Base-by-base conservation (phyloP, 202 grass and related monocot genomes). In the Schoenoplectus triqueter region DNA sequence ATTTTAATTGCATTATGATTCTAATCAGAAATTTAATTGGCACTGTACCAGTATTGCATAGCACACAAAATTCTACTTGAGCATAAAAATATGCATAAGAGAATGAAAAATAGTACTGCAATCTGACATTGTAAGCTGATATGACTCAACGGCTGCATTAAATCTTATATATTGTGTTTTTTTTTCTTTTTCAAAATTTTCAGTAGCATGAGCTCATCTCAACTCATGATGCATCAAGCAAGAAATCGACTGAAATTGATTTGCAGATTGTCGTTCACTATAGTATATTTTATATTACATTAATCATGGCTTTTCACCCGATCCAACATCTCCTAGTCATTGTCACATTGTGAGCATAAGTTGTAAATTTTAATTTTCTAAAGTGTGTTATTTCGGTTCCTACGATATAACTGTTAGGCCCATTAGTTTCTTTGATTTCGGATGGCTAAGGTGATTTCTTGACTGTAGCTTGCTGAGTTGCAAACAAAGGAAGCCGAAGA, bases 281-380 rank as follows among this genome's bases (percentile, higher is more conserved):
- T 84, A 91, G 95, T 3, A 80, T 93, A n/a, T 91, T 92, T 7
- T 95, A 93, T 78, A 93, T 92, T 65, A 85, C 95, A 69, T 95
- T 91, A 1, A 80, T 88, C 47, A 88, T 98, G 63, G 88, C 89
- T 70, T 98, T 94, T 82, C 92, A 98, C 71, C 89, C 89, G 6
- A 54, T 98, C 39, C 95, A 98, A 86, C 88, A 91, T 21, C 95
- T 98, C 47, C 90, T 98, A 80, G 92, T 92, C 10, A 86, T 95
- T 63, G 92, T 87, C 44, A 95, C 95, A 20, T 92, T 98, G 95
- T 98, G 68, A 89, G 91, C 83, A 64, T 69, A 61, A 62, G 10
- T n/a, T 82, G 49, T 51, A 65, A 66, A 10, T 65, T 50, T 11
- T 51, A 55, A 14, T 62, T 45, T 80, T 63, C 19, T 52, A 46